Conservation (phyloP, 768 basidiomycete species). For the Psilocybe tampanensis region DNA sequence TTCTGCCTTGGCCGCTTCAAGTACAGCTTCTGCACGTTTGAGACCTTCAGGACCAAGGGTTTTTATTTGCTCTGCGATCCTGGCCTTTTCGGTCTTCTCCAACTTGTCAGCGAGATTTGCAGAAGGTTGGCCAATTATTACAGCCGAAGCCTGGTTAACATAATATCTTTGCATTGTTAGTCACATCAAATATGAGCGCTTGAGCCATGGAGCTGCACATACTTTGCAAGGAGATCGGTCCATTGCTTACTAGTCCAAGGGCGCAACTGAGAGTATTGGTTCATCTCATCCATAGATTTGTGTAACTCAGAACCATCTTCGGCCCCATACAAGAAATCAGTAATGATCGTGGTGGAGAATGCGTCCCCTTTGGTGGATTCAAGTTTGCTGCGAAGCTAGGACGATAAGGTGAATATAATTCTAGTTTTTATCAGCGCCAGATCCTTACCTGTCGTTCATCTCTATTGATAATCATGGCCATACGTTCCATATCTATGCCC, state of each 20-base stretch:
- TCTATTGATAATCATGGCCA: constrained; percentile 82
- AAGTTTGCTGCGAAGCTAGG: constrained; percentile 77
- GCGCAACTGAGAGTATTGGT: constrained; percentile 65
- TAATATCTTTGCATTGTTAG: constrained; percentile 77
- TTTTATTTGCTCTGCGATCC: constrained; percentile 69
- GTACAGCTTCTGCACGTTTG: constrained; percentile 59
- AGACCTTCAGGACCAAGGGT: constrained; percentile 82
- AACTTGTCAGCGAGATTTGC: constrained; percentile 78
- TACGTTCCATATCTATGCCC: constrained; percentile 89
- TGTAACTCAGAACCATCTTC: constrained; percentile 80
- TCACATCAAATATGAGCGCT: background rate
- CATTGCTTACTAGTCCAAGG: constrained; percentile 79
- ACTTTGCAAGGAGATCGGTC: constrained; percentile 78
- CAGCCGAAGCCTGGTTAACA: constrained; percentile 68
- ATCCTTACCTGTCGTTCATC: constrained; percentile 80
- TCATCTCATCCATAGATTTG: constrained; percentile 76
- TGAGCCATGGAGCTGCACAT: constrained; percentile 1
- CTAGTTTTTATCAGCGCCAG: background rate
- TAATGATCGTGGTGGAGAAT: constrained; percentile 74
- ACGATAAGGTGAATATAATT: constrained; percentile 7
- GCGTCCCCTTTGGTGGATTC: constrained; percentile 84
- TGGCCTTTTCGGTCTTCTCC: constrained; percentile 78
- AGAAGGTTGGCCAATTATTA: constrained; percentile 90
- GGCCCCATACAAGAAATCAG: constrained; percentile 85
- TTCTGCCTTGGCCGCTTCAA: constrained; percentile 85